A percentile compares a stretch with the other conserved stretches of the same genome.
Conservation (phyloP, 352 stramenopile species). For the Globisporangium cylindrosporum region DNA sequence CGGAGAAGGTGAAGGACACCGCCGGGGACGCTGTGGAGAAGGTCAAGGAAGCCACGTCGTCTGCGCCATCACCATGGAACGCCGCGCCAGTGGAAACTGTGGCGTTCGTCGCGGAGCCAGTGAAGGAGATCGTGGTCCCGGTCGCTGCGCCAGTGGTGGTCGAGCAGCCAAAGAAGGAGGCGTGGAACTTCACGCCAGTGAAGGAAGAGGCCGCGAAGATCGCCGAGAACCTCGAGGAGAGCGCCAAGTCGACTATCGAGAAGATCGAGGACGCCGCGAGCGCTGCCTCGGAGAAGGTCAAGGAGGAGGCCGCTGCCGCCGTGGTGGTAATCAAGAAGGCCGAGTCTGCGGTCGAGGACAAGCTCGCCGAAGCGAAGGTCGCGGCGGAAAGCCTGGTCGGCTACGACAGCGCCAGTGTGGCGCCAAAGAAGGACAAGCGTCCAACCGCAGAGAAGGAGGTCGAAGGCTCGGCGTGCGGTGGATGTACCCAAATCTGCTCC, state of each 20-base stretch:
- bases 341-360: conserved; percentile 19
- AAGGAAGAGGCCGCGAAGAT: conserved; percentile 28
- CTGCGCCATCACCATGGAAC: conserved; percentile 19
- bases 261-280: conserved; percentile 14
- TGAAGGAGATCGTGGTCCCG: conserved; percentile 18
- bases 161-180: conserved; percentile 20
- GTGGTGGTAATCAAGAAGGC: conserved; percentile 23
- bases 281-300: conserved; percentile 17
- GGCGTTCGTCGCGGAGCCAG: conserved; percentile 20
- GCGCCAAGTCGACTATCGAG: conserved; percentile 13
- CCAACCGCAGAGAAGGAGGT: conserved; percentile 42
- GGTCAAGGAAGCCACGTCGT: conserved; percentile 17
- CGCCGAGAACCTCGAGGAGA: conserved; percentile 19
- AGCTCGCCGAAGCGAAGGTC: conserved; percentile 41
- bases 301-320: conserved; percentile 23
- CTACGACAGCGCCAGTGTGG: conserved; percentile 73
- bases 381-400: conserved; percentile 54
- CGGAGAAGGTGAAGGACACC: conserved; percentile 20
- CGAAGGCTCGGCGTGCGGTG: conserved; percentile 46
- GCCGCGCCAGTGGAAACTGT: conserved; percentile 15
- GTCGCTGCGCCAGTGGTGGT: conserved; percentile 4
- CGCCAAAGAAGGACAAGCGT: conserved; percentile 35
- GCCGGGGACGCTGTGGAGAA: conserved; percentile 3
- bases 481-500: conserved; percentile 44
- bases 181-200: conserved; percentile 32